These are phyloP conservation scores for Trichaptum fuscoviolaceum DNA, from an alignment of 768 basidiomycete species.

Conservation along the genomic window DNA sequence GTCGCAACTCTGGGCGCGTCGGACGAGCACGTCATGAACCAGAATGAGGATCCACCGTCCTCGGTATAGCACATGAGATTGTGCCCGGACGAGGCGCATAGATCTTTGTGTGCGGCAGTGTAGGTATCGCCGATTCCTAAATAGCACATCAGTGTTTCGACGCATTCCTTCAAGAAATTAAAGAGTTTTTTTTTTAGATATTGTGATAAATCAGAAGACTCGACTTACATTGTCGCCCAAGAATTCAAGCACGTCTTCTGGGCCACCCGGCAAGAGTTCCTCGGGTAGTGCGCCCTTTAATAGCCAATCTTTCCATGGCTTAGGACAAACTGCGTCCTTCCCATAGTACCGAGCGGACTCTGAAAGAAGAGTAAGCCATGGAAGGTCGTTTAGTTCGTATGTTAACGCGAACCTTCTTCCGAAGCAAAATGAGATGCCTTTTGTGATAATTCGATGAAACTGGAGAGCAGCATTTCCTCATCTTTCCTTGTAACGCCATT, in stretches of 20 bases:
- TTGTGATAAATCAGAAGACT: background rate
- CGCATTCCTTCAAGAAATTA: constrained; percentile 36
- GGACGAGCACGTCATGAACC: constrained; percentile 77
- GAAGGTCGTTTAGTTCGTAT: background rate
- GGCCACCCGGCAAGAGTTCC: constrained; percentile 44
- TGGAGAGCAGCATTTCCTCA: constrained; percentile 39
- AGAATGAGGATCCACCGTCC: constrained; percentile 65
- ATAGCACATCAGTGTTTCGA: constrained; percentile 85
- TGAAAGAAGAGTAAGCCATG: constrained; percentile 21
- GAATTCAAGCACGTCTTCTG: constrained; percentile 52
- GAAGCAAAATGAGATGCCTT: constrained; percentile 27
- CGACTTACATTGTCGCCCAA: constrained; percentile 47
- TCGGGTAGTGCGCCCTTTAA: constrained; percentile 44
- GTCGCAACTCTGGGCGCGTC: constrained; percentile 47
- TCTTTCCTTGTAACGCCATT: constrained; percentile 60
- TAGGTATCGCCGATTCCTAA: constrained; percentile 77
- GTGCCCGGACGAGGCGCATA: constrained; percentile 79
- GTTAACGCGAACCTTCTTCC: constrained; percentile 32
- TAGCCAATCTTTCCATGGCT: constrained; percentile 61
- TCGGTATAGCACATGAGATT: constrained; percentile 85
- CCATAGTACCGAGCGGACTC: constrained; percentile 65
- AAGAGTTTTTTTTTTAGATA: background rate
- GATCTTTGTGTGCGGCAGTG: constrained; percentile 82
- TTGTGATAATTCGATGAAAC: constrained; percentile 47
- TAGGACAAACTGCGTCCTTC: constrained; percentile 71